Evolutionary conservation across 441 rosid genomes (phyloP), one percentile per base, ranked within the genome.

Genomic region (Daphne laureola): DNA sequence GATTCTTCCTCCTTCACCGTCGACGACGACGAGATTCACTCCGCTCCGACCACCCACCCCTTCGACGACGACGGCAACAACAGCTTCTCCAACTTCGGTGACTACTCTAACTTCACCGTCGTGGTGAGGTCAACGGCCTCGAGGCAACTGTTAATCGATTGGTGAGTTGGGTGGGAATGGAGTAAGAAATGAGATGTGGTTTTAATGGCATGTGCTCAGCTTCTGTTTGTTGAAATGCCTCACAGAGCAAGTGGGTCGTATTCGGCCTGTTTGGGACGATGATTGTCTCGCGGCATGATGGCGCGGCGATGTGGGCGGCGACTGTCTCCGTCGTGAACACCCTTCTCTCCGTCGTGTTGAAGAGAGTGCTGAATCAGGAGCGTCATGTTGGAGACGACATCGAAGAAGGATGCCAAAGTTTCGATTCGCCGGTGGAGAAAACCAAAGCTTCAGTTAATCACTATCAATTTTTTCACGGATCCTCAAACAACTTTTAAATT

Each of bases 161-260:
- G 92, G 90, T 92, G 52, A 14, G 86, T 77, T 31, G 6, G 36
- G 9, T 3, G 36, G 6, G 3, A n/a, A 7, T 4, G 36, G 9
- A 4, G 0, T 6, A 18, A 25, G 5, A 9, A 18, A 9, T 27
- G 14, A 2, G 27, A 14, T 27, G 21, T 13, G 21, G n/a, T 59
- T 9, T 14, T 15, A 8, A 23, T 51, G n/a, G 47, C 16, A n/a
- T 27, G n/a, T 43, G 36, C 27, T 27, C 35, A 49, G 36, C 48
- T 18, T 54, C 14, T 23, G 5, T 3, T 52, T 58, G 56, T 11
- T 67, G 62, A 31, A 31, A 50, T 21, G 59, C 17, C 43, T 57
- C 54, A 36, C 81, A 92, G 96, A 86, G 92, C 82, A 92, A 89
- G 69, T 86, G 98, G 98, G 43, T 81, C 25, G 72, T 81, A 23